Conservation (phyloP, 345 rosid species). For the Combretum micranthum region DNA sequence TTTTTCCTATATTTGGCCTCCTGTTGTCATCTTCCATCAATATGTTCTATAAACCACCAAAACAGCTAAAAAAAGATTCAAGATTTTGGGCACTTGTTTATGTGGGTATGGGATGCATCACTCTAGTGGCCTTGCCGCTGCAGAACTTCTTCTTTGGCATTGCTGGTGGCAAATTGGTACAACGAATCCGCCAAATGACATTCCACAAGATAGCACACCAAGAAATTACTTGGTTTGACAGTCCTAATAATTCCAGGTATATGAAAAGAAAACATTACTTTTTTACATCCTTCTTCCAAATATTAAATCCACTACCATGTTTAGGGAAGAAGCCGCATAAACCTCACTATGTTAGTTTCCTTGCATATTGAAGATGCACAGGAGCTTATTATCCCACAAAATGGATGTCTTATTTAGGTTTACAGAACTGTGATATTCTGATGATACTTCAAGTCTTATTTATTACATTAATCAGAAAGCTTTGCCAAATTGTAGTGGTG, state of each 20-base stretch:
- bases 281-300: neutral
- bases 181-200: conserved; percentile 55
- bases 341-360: too few relatives aligned
- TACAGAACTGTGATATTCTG: too few relatives aligned
- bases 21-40: conserved; percentile 57
- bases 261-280: neutral
- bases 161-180: conserved; percentile 75
- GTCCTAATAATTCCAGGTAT: conserved; percentile 63
- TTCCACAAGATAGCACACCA: conserved; percentile 80
- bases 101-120: conserved; percentile 27
- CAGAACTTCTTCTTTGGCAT: conserved; percentile 71
- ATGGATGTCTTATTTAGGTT: too few relatives aligned
- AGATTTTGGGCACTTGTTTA: conserved; percentile 48
- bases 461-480: neutral
- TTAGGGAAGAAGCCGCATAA: too few relatives aligned
- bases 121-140: conserved; percentile 31
- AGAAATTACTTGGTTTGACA: conserved; percentile 86
- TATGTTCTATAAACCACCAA: conserved; percentile 50
- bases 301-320: neutral
- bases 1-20: conserved; percentile 73
- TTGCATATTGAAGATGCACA: too few relatives aligned
- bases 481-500: conserved; percentile 36
- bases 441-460: neutral
- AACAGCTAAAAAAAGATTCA: conserved; percentile 43
- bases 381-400: too few relatives aligned